phyloP scores from a whole-genome alignment of 176 grass and related monocot species.

The Carex cristatella region DNA sequence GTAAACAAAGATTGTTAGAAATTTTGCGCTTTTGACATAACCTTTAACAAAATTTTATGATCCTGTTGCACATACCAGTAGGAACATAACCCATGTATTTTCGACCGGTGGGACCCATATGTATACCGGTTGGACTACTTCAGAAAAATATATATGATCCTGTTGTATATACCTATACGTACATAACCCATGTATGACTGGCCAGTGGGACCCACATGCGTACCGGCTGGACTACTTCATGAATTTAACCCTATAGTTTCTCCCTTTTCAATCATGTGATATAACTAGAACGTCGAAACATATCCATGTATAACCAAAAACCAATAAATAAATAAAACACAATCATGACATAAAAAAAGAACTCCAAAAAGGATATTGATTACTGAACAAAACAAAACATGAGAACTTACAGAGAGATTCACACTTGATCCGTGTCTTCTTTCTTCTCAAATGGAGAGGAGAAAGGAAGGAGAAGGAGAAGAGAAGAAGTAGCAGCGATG shows the following conservation, averaged over 20 bases:
- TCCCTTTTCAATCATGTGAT: not conserved
- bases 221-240: not conserved
- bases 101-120: not conserved
- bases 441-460: not conserved
- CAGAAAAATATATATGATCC: not conserved
- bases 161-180: not conserved
- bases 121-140: not conserved
- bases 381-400: not conserved
- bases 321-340: not conserved
- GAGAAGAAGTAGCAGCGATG: not conserved
- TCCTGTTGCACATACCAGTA: not conserved
- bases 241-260: not conserved
- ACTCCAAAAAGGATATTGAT: not conserved
- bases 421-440: not conserved
- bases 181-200: not conserved
- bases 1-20: not conserved
- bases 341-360: not conserved
- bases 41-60: not conserved
- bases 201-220: not conserved
- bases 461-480: not conserved
- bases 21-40: not conserved
- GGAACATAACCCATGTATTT: not conserved
- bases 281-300: not conserved
- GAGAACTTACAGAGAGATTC: conserved; percentile 6
- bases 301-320: not conserved